Evolutionary conservation across 148 eudicot genomes (phyloP).

Genomic region (Vaccinium myrtillus): DNA sequence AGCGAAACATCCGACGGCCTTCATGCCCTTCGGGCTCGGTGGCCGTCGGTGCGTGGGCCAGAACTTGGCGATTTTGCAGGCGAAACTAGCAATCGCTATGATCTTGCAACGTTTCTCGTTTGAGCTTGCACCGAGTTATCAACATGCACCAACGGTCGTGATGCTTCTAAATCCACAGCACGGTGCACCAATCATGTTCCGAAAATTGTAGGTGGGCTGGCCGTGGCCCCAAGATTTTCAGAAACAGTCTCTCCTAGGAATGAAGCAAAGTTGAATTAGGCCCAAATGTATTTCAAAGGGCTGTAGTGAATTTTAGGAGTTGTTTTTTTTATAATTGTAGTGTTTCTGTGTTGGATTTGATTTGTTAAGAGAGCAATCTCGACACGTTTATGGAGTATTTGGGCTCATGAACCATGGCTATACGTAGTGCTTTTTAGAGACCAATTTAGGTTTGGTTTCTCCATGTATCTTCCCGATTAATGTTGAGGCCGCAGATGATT

Average conservation of each 20-base stretch:
- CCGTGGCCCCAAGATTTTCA: background rate
- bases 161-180: constrained; percentile 60
- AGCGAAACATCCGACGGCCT: constrained; percentile 47
- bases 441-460: background rate
- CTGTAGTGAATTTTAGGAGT: background rate
- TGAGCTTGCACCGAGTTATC: constrained; percentile 52
- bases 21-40: constrained; percentile 62
- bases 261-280: background rate
- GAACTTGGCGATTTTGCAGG: constrained; percentile 54
- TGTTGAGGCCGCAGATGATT: background rate
- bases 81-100: constrained; percentile 57
- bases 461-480: background rate
- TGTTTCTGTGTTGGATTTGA: background rate
- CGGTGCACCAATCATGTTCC: constrained; percentile 52
- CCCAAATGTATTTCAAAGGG: background rate
- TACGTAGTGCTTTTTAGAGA: background rate
- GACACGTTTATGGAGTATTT: background rate
- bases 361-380: background rate
- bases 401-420: background rate
- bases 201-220: constrained; percentile 27
- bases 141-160: constrained; percentile 56
- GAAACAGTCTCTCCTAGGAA: background rate
- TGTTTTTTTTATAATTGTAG: background rate
- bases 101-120: constrained; percentile 59
- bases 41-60: constrained; percentile 58